phyloP scores from a whole-genome alignment of 192 early-diverging fungal species.

The Coemansia sp. region DNA sequence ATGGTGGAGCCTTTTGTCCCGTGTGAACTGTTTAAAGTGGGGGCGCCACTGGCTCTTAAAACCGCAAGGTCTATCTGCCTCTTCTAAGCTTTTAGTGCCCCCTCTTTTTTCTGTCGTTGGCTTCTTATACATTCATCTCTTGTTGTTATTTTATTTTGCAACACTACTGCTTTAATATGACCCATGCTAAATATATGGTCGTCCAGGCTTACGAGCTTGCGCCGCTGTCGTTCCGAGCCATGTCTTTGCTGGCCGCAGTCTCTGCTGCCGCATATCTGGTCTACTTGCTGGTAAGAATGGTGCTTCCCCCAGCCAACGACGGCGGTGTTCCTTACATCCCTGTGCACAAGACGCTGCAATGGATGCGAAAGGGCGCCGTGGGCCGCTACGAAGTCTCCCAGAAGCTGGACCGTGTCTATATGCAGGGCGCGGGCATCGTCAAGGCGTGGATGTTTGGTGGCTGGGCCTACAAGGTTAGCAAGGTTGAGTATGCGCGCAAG shows the following conservation, averaged over 20 bases:
- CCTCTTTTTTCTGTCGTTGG: too few relatives aligned
- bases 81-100: too few relatives aligned
- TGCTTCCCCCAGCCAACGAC: slow-evolving; percentile 28
- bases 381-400: slow-evolving; percentile 47
- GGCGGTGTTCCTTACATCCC: slow-evolving; percentile 49
- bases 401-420: slow-evolving; percentile 39
- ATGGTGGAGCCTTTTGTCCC: too few relatives aligned
- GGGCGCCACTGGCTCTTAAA: too few relatives aligned
- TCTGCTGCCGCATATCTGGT: slow-evolving; percentile 9
- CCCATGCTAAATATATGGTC: too few relatives aligned
- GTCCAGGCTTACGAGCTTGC: not conserved
- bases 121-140: too few relatives aligned
- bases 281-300: slow-evolving; percentile 15
- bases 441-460: slow-evolving; percentile 52
- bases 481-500: slow-evolving; percentile 48
- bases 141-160: too few relatives aligned
- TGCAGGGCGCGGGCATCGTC: slow-evolving; percentile 31
- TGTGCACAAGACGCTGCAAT: slow-evolving; percentile 35
- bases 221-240: not conserved
- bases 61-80: too few relatives aligned
- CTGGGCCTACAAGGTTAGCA: slow-evolving; percentile 49
- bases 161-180: too few relatives aligned
- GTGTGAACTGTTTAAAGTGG: too few relatives aligned
- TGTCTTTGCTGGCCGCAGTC: not conserved
- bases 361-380: slow-evolving; percentile 34